phyloP scores from a whole-genome alignment of 1,284 basidiomycete genomes.

The Inonotus obliquus region DNA sequence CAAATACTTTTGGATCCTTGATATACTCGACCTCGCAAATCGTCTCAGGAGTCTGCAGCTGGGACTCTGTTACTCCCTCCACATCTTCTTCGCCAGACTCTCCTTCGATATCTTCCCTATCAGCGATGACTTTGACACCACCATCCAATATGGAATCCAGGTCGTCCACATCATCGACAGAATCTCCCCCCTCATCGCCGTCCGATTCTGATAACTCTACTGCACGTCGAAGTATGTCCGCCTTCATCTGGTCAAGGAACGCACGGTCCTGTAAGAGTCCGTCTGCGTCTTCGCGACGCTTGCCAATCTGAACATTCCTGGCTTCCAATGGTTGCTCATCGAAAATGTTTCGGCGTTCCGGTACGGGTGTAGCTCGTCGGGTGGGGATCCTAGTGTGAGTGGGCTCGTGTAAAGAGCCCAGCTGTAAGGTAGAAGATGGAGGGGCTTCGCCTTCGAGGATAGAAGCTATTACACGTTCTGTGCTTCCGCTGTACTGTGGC shows the following conservation, averaged over 20 bases:
- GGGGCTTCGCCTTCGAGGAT: slow-evolving; percentile 70
- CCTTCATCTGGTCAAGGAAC: slow-evolving; percentile 75
- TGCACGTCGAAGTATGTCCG: slow-evolving; percentile 71
- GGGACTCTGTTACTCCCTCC: slow-evolving; percentile 13
- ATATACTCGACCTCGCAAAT: slow-evolving; percentile 76
- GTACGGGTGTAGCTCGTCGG: slow-evolving; percentile 22
- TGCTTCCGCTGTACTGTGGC: slow-evolving; percentile 41
- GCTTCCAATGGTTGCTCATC: slow-evolving; percentile 67
- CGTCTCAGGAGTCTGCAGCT: slow-evolving; percentile 39
- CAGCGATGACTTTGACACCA: slow-evolving; percentile 41
- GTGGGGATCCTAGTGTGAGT: slow-evolving; percentile 1
- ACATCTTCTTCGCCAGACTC: slow-evolving; percentile 41
- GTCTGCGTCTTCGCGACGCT: slow-evolving; percentile 40
- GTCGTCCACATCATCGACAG: slow-evolving; percentile 49
- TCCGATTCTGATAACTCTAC: slow-evolving; percentile 65
- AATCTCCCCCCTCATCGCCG: slow-evolving; percentile 41
- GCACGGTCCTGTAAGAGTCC: slow-evolving; percentile 40
- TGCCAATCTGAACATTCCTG: slow-evolving; percentile 56
- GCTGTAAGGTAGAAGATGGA: slow-evolving; percentile 27
- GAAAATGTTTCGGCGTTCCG: slow-evolving; percentile 66
- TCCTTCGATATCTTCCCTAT: slow-evolving; percentile 63
- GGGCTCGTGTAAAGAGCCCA: not conserved
- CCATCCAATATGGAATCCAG: slow-evolving; percentile 27
- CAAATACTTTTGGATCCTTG: slow-evolving; percentile 66
- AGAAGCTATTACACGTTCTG: slow-evolving; percentile 59